Base-by-base conservation (phyloP, 2,329 filamentous ascomycete genomes). In the Calonectria hongkongensis region DNA sequence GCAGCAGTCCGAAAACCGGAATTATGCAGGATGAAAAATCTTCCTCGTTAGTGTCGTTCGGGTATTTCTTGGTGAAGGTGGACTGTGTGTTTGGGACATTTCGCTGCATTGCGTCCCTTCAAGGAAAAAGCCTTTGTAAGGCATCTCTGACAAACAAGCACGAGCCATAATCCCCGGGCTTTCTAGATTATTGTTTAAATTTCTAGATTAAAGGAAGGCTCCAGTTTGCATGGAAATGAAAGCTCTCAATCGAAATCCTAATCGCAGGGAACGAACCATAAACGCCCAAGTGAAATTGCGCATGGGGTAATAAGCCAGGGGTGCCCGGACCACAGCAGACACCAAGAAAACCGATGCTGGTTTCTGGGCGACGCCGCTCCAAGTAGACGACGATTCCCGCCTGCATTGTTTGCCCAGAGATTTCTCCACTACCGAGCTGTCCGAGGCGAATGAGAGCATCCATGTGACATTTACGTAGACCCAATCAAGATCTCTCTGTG, bases 271-370 rank as follows among this genome's bases (percentile, higher is more conserved):
- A 60, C 54, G 54, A 60, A 60, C 54, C 54, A 60, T 60, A 60
- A 60, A 60, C 54, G 54, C 54, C 54, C 54, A 60, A 36, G 36
- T 60, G 15, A 60, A 60, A 60, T 60, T 60, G 54, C 54, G 54
- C 54, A 28, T 60, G 36, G 50, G 54, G 36, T n/a, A 10, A 18
- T 13, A 16, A 7, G 15, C n/a, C 28, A 30, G 18, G 30, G 54
- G 39, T 27, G 50, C 54, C 33, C 54, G 54, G 54, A 12, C 54
- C 54, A 60, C 21, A 6, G 3, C 54, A 12, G 25, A 30, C 48
- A 27, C 8, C n/a, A 39, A 6, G 15, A 15, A 60, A 58, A 16
- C 21, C 33, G 54, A 25, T 27, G 27, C 39, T 36, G 54, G 54
- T 60, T 41, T 60, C 54, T 60, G 33, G 54, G 54, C 54, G 39